phyloP scores from a whole-genome alignment of 1,139 yeast species.

The Candida glucosophila region DNA sequence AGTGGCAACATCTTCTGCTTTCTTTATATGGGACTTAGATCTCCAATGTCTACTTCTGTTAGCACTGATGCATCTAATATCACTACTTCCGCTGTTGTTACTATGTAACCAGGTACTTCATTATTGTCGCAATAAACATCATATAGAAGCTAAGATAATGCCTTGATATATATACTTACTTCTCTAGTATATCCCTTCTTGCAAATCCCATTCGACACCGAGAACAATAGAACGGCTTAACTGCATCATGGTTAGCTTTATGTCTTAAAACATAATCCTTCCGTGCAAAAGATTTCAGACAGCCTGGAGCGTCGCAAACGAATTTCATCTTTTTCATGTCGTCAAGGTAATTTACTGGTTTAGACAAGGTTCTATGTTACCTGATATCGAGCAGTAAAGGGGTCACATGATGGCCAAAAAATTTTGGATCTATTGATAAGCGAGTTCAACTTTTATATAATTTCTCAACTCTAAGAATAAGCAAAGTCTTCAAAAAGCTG shows the following conservation, averaged over 20 bases:
- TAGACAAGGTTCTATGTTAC: no score
- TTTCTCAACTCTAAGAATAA: no score
- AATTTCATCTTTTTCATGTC: no score
- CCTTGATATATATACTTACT: conserved; percentile 1
- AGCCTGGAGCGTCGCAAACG: no score
- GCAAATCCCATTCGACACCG: conserved; percentile 6
- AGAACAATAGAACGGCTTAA: conserved; percentile 6
- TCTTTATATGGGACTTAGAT: background rate
- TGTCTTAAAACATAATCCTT: conserved; percentile 7
- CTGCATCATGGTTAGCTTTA: conserved; percentile 5
- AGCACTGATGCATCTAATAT: background rate
- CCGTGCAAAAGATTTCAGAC: conserved; percentile 4
- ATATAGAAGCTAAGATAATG: background rate
- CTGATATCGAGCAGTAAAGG: no score
- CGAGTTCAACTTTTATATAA: no score
- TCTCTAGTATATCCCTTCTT: conserved; percentile 7
- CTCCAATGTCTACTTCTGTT: background rate
- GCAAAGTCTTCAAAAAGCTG: no score
- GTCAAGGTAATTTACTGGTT: no score
- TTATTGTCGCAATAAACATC: background rate
- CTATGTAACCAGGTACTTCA: background rate
- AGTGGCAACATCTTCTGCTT: background rate
- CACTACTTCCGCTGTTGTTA: background rate
- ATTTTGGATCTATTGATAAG: no score
- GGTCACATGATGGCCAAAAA: no score